Evolutionary conservation across 2,329 filamentous ascomycete species (phyloP).

Genomic region (Colletotrichum abscissum): DNA sequence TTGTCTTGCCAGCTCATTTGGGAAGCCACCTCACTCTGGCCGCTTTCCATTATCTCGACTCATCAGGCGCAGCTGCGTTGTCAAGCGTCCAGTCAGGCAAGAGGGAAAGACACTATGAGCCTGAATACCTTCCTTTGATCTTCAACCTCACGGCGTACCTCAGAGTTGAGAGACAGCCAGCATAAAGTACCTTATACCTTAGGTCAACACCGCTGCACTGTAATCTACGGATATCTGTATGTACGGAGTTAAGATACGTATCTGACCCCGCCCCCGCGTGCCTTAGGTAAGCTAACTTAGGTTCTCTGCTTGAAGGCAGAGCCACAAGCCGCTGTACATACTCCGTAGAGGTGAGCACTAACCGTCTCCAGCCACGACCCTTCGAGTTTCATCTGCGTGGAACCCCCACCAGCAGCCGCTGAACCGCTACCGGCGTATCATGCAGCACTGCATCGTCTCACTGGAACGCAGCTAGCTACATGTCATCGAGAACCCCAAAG

Average conservation of each 20-base stretch:
- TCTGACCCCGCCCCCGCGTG: slow-evolving; percentile 14
- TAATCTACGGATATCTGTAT: background rate
- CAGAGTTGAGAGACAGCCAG: background rate
- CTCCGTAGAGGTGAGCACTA: no score
- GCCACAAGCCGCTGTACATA: background rate
- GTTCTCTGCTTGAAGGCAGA: background rate
- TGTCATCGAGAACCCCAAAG: slow-evolving; percentile 23
- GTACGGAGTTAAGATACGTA: background rate
- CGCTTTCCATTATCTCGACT: background rate
- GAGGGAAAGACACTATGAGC: background rate
- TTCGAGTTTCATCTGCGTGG: slow-evolving; percentile 36
- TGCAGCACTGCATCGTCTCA: slow-evolving; percentile 12
- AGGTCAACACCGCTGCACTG: background rate
- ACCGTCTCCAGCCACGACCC: slow-evolving; percentile 16
- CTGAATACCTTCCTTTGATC: background rate
- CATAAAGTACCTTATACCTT: background rate
- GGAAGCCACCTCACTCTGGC: background rate
- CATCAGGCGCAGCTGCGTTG: background rate
- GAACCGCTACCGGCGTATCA: slow-evolving; percentile 15
- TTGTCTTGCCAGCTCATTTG: slow-evolving; percentile 23
- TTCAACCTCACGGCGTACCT: no score
- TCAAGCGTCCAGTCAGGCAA: background rate
- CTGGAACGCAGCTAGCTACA: slow-evolving; percentile 22
- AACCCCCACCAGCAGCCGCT: slow-evolving; percentile 5
- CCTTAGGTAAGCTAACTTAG: background rate